Percentiles rank a stretch among this genome's conserved stretches.
These are phyloP conservation scores for Aspergillus quadrilineatus DNA, from an alignment of 2,329 filamentous ascomycete species.

Conservation along the genomic window DNA sequence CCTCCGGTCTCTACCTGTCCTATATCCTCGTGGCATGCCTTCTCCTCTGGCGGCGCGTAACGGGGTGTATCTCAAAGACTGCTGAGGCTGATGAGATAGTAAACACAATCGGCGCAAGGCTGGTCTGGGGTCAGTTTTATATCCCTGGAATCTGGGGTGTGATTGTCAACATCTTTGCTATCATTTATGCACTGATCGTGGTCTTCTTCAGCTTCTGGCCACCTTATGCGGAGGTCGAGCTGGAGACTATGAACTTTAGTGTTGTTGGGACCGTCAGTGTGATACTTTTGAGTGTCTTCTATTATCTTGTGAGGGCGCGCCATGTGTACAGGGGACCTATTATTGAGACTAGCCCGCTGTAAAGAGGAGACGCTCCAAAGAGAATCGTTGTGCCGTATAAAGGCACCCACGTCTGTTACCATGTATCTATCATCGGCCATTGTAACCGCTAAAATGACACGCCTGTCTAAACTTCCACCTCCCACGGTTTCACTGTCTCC, in stretches of 20 bases:
- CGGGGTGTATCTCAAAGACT: constrained; percentile 9
- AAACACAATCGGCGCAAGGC: constrained; percentile 28
- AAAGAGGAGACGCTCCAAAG: too few relatives aligned
- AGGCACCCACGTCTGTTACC: too few relatives aligned
- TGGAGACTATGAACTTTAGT: constrained; percentile 49
- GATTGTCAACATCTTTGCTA: constrained; percentile 44
- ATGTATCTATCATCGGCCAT: neutral
- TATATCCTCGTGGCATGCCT: constrained; percentile 30
- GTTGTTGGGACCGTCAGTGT: constrained; percentile 44
- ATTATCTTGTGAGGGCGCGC: constrained; percentile 39
- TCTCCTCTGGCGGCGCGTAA: constrained; percentile 30
- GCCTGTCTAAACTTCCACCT: neutral
- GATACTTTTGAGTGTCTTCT: constrained; percentile 42
- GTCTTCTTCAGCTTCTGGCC: constrained; percentile 55
- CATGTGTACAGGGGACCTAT: constrained; percentile 34
- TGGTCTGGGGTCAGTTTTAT: constrained; percentile 34
- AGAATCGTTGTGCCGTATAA: too few relatives aligned
- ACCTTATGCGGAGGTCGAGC: constrained; percentile 32
- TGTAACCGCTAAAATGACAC: neutral
- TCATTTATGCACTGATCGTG: constrained; percentile 47
- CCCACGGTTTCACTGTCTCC: neutral
- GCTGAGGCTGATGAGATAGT: constrained; percentile 19
- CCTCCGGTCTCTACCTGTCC: constrained; percentile 32
- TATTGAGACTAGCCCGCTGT: neutral
- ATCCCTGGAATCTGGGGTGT: constrained; percentile 38